phyloP scores from a whole-genome alignment of 192 early-diverging fungal species.

The Gamsiella multidivaricata region DNA sequence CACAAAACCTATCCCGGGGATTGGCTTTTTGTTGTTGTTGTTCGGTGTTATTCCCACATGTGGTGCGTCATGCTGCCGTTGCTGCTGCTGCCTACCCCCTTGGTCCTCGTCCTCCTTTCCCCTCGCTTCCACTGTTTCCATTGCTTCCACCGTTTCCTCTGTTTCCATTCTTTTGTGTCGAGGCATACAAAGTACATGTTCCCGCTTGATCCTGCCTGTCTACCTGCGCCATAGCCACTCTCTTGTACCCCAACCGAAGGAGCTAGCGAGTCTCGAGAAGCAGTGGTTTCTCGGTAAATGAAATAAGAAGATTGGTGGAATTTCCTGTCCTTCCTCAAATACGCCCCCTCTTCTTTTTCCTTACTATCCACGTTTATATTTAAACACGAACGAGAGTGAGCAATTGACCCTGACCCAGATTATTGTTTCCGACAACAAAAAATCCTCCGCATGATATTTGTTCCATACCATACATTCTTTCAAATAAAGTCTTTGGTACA shows the following conservation, averaged over 20 bases:
- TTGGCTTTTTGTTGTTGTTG: too few species aligned
- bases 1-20: too few species aligned
- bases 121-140: neutral
- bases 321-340: conserved; percentile 28
- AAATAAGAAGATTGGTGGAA: conserved; percentile 14
- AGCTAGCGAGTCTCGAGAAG: neutral
- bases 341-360: neutral
- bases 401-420: too few species aligned
- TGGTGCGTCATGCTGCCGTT: neutral
- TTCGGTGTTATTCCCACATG: too few species aligned
- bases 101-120: neutral
- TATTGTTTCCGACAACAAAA: too few species aligned
- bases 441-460: neutral
- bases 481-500: too few species aligned
- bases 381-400: neutral
- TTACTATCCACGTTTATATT: neutral
- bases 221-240: neutral
- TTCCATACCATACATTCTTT: too few species aligned
- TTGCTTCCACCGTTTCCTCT: conserved; percentile 8
- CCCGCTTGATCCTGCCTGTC: too few species aligned
- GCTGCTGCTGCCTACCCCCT: neutral
- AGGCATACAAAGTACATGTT: too few species aligned
- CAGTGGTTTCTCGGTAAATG: conserved; percentile 38
- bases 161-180: conserved; percentile 15
- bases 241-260: neutral